Evolutionary conservation across 768 basidiomycete genomes (phyloP).

Genomic region (Mrakia frigida): DNA sequence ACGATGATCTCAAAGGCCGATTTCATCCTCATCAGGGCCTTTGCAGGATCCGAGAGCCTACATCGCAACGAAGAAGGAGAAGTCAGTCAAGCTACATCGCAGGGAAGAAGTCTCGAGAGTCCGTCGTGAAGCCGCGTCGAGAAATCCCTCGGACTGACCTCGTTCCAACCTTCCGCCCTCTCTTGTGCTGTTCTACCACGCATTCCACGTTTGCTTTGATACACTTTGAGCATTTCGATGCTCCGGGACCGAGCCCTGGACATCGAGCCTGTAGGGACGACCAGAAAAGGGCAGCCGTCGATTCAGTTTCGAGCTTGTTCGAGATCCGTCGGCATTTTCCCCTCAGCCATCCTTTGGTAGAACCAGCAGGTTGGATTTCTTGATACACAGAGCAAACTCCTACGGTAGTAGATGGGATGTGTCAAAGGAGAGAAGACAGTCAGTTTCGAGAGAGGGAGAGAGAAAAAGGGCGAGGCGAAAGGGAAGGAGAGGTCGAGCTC

Average conservation of each 20-base stretch:
- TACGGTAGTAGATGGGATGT: background rate
- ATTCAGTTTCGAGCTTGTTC: background rate
- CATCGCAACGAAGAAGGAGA: too few relatives aligned
- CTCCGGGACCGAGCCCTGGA: background rate
- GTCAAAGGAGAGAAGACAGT: background rate
- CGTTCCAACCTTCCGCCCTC: constrained; percentile 22
- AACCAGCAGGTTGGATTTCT: too few relatives aligned
- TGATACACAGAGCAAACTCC: too few relatives aligned
- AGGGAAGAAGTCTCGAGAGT: too few relatives aligned
- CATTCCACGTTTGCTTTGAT: background rate
- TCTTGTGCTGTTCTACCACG: background rate
- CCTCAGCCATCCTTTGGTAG: too few relatives aligned
- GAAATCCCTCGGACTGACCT: background rate
- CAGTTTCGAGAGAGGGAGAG: background rate
- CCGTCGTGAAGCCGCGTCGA: too few relatives aligned
- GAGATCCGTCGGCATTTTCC: background rate
- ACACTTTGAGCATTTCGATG: background rate
- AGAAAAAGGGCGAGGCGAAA: background rate
- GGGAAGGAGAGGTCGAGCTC: constrained; percentile 1
- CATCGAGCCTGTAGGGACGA: background rate
- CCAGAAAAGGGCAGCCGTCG: background rate
- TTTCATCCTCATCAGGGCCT: constrained; percentile 19
- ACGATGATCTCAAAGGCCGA: constrained; percentile 8
- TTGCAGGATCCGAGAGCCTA: constrained; percentile 12
- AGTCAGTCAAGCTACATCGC: too few relatives aligned